Base-by-base conservation (phyloP, 2,329 filamentous ascomycete genomes). In the Fusarium irregulare region DNA sequence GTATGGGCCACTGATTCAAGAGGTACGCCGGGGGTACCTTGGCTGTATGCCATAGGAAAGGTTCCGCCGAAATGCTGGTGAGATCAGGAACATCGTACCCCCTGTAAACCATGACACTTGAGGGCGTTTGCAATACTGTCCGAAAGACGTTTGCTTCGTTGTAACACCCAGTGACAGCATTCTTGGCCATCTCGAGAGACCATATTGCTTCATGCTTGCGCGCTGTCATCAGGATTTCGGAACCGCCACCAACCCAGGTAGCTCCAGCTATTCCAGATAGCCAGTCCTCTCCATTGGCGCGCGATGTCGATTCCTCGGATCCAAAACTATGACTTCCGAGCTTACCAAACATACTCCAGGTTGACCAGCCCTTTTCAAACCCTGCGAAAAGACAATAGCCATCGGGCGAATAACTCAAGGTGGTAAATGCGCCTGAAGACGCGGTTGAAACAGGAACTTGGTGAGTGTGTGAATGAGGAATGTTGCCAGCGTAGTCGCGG, bases 281-380 rank as follows among this genome's bases (percentile, higher is more conserved):
- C 93, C 95, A 98, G 46, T 88, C 86, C 76, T 99, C 95, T 28
- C 86, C 87, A 75, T 96, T 95, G 9, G 82, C 81, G 50, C 86
- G 82, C 4, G 90, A 89, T 40, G 93, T 83, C 4, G 82, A 80
- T 27, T 84, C 83, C 73, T 97, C 92, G 14, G 88, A 85, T 9
- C 87, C 85, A 78, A 98, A 98, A 76, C 93, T 97, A 73, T 89
- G 93, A 58, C 92, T 94, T 16, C 94, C 91, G 4, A 91, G 87
- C 79, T 97, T 98, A 34, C 96, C 96, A 80, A 97, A 99, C 40
- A 98, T 96, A 78, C 95, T 98, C 95, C 95, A 99, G 48, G 91
- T 95, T 7, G 93, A 92, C 96, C 96, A 99, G 1, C 96, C 97
- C 62, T 91, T 90, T 75, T 96, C 91, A 76, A 95, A 98, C 2